Percentiles rank a stretch among this genome's conserved stretches.
phyloP scores from a whole-genome alignment of 1,284 basidiomycete genomes.

The Phylloporus sp. region DNA sequence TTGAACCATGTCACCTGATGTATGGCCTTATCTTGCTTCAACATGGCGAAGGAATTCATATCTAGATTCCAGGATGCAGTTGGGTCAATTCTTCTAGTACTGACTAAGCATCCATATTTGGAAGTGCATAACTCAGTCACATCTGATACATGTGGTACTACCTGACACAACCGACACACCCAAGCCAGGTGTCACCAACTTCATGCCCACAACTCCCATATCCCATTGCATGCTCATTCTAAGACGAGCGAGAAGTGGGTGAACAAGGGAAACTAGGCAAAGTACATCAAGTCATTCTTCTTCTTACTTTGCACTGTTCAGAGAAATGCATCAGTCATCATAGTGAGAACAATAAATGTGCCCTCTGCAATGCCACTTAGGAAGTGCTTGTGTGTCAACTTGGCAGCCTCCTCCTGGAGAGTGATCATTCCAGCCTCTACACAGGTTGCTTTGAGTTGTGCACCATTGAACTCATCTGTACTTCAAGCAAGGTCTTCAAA shows the following conservation, averaged over 20 bases:
- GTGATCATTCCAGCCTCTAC: slow-evolving; percentile 99
- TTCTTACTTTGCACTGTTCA: slow-evolving; percentile 89
- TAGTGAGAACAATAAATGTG: slow-evolving; percentile 40
- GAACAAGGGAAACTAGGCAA: slow-evolving; percentile 53
- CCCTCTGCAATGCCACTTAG: slow-evolving; percentile 91
- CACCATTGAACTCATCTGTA: slow-evolving; percentile 98
- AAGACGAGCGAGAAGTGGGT: background rate
- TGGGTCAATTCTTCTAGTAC: background rate
- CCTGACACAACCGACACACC: too few relatives aligned
- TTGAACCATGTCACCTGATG: slow-evolving; percentile 50
- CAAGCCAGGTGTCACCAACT: too few relatives aligned
- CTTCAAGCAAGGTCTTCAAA: slow-evolving; percentile 86
- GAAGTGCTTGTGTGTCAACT: slow-evolving; percentile 92
- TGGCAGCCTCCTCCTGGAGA: slow-evolving; percentile 90
- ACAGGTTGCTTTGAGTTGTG: slow-evolving; percentile 94
- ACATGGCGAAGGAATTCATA: slow-evolving; percentile 17
- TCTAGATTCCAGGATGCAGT: too few relatives aligned
- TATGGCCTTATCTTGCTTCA: slow-evolving; percentile 28
- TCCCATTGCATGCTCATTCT: too few relatives aligned
- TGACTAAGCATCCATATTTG: slow-evolving; percentile 20
- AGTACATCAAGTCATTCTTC: slow-evolving; percentile 94
- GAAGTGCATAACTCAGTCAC: too few relatives aligned
- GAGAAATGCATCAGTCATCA: slow-evolving; percentile 16
- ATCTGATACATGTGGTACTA: too few relatives aligned
- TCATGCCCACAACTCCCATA: too few relatives aligned